Base-by-base conservation (phyloP, 2,329 filamentous ascomycete species). In the Fusarium cicatricum region DNA sequence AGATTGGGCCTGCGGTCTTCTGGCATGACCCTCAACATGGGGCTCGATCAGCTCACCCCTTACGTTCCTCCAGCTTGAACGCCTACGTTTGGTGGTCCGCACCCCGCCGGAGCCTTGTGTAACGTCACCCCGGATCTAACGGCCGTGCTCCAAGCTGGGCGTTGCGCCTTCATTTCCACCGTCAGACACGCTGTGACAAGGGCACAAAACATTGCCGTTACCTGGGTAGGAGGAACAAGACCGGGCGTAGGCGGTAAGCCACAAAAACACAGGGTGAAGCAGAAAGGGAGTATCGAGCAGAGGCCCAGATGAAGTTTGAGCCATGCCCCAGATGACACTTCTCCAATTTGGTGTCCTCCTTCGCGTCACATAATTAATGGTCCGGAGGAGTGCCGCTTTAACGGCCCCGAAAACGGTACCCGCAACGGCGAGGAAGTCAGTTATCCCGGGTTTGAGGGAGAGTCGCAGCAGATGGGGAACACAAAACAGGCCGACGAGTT, bases 331-430 rank as follows among this genome's bases (percentile, higher is more conserved):
- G 34, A 17, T 23, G 33, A 38, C 39, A 21, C 45, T 28, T 44
- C 36, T 33, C 34, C 31, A 6, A 21, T 38, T 39, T 28, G 39
- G 44, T 50, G 33, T 43, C 38, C 43, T 44, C 29, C 28, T 31
- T 44, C 28, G 19, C 9, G 46, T 45, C 45, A 51, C 39, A 29
- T 55, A 51, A 51, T 52, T 3, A n/a, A 19, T 32, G 32, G 29
- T 36, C 26, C 48, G 42, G 48, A 38, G 41, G 40, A 32, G 23
- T 17, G 54, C 54, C 39, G 49, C 54, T 57, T 57, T 47, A 53
- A 39, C 12, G 12, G 26, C 26, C 14, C 28, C 29, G 34, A 28
- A 37, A 43, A 28, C 15, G 16, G 39, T 45, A 40, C 41, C 51
- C 46, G 34, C 39, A 39, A 54, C 32, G 32, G 38, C 33, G 21